Evolutionary conservation across 495 filamentous ascomycete species (phyloP).

Genomic region (Tetracladium setigerum): DNA sequence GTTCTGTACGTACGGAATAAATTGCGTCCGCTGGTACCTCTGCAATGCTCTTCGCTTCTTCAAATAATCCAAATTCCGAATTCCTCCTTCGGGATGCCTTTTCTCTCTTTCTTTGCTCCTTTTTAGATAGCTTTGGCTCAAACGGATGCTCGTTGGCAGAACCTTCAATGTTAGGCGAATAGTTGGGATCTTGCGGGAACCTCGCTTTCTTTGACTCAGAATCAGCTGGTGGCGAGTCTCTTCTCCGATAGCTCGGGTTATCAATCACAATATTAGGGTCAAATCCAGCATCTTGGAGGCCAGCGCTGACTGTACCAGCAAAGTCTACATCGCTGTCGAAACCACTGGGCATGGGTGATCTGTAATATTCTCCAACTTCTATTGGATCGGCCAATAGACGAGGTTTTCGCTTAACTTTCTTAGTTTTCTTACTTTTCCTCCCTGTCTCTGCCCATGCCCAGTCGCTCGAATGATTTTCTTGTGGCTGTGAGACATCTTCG

Average conservation of each 20-base stretch:
- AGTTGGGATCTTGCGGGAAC: slow-evolving; percentile 17
- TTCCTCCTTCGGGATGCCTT: too few species aligned
- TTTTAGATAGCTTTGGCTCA: slow-evolving; percentile 27
- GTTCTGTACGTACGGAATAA: slow-evolving; percentile 40
- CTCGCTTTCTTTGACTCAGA: slow-evolving; percentile 35
- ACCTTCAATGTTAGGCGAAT: slow-evolving; percentile 3
- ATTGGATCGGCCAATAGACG: too few species aligned
- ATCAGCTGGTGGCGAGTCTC: slow-evolving; percentile 56
- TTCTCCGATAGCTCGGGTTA: slow-evolving; percentile 51
- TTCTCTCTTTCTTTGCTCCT: slow-evolving; percentile 31
- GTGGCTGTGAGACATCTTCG: too few species aligned
- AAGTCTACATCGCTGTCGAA: slow-evolving; percentile 60
- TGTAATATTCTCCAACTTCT: too few species aligned
- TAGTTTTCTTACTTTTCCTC: too few species aligned
- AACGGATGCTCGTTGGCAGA: slow-evolving; percentile 24
- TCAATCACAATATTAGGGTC: slow-evolving; percentile 64
- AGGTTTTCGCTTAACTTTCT: too few species aligned
- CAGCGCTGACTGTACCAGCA: slow-evolving; percentile 61
- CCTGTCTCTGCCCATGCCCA: too few species aligned
- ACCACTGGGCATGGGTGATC: slow-evolving; percentile 36
- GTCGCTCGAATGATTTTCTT: too few species aligned
- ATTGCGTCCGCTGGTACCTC: too few species aligned
- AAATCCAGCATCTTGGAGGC: slow-evolving; percentile 58
- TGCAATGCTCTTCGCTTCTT: too few species aligned
- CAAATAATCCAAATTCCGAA: too few species aligned